A percentile compares a stretch with the other conserved stretches of the same genome.
phyloP scores from a whole-genome alignment of 441 rosid species.

The Syzygium syzygioides region DNA sequence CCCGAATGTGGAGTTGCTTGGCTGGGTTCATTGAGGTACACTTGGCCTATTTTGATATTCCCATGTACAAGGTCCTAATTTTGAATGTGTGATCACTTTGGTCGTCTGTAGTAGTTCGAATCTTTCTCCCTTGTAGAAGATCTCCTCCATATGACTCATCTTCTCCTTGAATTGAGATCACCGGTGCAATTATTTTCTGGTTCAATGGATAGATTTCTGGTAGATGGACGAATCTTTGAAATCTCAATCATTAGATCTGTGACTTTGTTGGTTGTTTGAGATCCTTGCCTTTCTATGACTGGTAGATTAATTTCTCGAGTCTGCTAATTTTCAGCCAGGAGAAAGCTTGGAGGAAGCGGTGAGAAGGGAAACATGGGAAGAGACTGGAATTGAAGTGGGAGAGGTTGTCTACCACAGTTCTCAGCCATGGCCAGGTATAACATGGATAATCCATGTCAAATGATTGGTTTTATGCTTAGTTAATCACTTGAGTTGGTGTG shows the following conservation, averaged over 20 bases:
- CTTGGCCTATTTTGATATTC: neutral
- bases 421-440: slow-evolving; percentile 95
- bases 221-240: neutral
- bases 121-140: neutral
- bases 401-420: slow-evolving; percentile 89
- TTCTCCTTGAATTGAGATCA: neutral
- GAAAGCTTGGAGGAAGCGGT: slow-evolving; percentile 99
- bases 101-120: neutral
- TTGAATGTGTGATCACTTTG: neutral
- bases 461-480: neutral
- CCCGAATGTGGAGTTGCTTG: slow-evolving; percentile 96
- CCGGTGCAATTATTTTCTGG: neutral
- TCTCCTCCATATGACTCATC: neutral
- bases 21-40: slow-evolving; percentile 92
- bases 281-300: neutral
- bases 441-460: neutral
- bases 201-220: neutral
- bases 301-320: slow-evolving; percentile 8
- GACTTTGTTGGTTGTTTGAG: neutral
- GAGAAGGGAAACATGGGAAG: slow-evolving; percentile 94
- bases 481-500: neutral
- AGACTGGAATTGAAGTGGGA: slow-evolving; percentile 92
- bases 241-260: neutral
- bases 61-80: neutral
- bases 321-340: slow-evolving; percentile 59